Percentiles rank a stretch among this genome's conserved stretches.
phyloP scores from a whole-genome alignment of 140 eudicot genomes.

The Flaveria floridana region DNA sequence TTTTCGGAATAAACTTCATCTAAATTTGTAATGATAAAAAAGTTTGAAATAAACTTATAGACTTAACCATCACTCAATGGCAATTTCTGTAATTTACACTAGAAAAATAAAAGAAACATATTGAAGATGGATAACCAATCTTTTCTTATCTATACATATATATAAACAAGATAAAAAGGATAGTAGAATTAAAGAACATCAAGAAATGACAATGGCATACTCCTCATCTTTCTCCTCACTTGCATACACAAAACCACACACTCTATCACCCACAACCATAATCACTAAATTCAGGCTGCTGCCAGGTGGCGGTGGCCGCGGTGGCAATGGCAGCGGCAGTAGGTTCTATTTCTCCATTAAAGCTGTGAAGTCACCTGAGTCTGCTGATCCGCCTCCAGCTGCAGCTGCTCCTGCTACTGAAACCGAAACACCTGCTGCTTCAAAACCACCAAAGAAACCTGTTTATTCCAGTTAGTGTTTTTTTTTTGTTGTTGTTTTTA shows the following conservation, averaged over 20 bases:
- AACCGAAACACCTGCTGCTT: constrained; percentile 42
- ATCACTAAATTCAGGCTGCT: constrained; percentile 25
- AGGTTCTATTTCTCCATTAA: constrained; percentile 25
- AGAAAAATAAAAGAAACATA: neutral
- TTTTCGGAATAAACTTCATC: too few relatives aligned
- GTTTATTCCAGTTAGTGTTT: constrained; percentile 64
- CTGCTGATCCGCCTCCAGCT: constrained; percentile 49
- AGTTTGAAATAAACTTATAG: neutral
- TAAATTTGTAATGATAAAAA: neutral
- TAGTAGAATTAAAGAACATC: neutral
- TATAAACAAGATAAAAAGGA: constrained; percentile 26
- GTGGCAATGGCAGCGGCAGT: constrained; percentile 10
- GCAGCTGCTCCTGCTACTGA: constrained; percentile 30
- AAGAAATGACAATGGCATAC: constrained; percentile 46
- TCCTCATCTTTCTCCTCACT: constrained; percentile 50
- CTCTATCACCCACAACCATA: constrained; percentile 26
- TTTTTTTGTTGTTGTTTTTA: neutral
- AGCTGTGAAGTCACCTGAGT: constrained; percentile 46
- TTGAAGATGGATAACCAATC: constrained; percentile 34
- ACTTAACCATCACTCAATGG: neutral
- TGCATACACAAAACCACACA: constrained; percentile 33
- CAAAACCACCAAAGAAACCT: constrained; percentile 68
- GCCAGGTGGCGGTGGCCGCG: constrained; percentile 20
- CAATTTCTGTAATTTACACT: constrained; percentile 6
- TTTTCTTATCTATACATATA: constrained; percentile 44